Evolutionary conservation across 2,329 filamentous ascomycete species (phyloP).

Genomic region (Colletotrichum tabaci): DNA sequence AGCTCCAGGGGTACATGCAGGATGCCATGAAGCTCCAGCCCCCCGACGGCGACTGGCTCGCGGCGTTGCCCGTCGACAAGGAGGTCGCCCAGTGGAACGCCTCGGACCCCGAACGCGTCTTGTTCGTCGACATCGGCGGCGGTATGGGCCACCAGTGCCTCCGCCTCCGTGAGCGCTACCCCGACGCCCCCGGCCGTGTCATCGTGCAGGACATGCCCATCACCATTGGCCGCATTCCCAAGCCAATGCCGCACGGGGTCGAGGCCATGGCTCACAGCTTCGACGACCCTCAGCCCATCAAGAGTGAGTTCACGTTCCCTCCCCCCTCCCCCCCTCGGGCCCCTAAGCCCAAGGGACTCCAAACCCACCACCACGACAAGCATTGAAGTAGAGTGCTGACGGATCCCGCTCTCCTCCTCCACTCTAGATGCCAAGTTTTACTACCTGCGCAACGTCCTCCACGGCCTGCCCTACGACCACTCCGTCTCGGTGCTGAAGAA

Average conservation of each 20-base stretch:
- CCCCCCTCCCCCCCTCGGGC: not conserved
- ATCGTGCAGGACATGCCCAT: conserved; percentile 11
- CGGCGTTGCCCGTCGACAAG: not conserved
- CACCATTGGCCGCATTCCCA: conserved; percentile 11
- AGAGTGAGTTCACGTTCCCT: not conserved
- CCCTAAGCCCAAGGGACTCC: too few relatives aligned
- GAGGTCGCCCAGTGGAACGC: not conserved
- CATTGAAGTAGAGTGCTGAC: too few relatives aligned
- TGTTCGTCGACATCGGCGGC: conserved; percentile 53
- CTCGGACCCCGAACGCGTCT: conserved; percentile 29
- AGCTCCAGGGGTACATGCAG: conserved; percentile 12
- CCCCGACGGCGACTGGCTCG: conserved; percentile 13
- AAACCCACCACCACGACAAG: too few relatives aligned
- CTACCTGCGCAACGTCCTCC: not conserved
- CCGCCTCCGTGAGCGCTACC: not conserved
- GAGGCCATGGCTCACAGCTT: conserved; percentile 11
- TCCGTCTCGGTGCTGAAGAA: conserved; percentile 5
- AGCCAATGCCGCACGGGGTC: conserved; percentile 2
- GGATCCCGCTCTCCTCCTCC: too few relatives aligned
- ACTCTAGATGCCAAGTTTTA: not conserved
- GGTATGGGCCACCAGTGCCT: conserved; percentile 46
- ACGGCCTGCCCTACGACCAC: not conserved
- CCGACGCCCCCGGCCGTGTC: not conserved
- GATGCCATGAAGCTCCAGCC: conserved; percentile 15
- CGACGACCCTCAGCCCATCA: conserved; percentile 4